phyloP scores from a whole-genome alignment of 2,329 filamentous ascomycete genomes.

The Colletotrichum trifolii region DNA sequence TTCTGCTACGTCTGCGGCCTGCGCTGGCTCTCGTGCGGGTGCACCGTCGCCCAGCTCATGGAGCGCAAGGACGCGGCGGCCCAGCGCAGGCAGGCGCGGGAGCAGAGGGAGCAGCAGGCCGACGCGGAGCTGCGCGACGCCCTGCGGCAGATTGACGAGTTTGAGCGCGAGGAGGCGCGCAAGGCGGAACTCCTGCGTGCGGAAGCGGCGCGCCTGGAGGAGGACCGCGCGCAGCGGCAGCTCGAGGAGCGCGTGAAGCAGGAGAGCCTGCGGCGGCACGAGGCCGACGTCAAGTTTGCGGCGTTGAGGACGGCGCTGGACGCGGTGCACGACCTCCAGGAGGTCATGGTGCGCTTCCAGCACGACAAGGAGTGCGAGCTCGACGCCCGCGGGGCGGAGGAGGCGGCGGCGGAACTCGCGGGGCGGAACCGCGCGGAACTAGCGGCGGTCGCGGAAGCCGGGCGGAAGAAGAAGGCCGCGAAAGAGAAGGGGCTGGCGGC shows the following conservation, averaged over 20 bases:
- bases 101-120: constrained; percentile 46
- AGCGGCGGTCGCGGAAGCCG: constrained; percentile 41
- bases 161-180: constrained; percentile 57
- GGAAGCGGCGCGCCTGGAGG: constrained; percentile 50
- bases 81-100: constrained; percentile 48
- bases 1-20: constrained; percentile 86
- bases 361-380: constrained; percentile 50
- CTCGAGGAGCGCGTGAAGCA: constrained; percentile 51
- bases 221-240: constrained; percentile 50
- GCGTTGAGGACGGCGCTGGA: constrained; percentile 50
- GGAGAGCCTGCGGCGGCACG: constrained; percentile 54
- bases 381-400: constrained; percentile 40
- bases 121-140: constrained; percentile 49
- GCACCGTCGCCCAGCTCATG: constrained; percentile 61
- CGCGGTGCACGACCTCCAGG: constrained; percentile 56
- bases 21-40: constrained; percentile 79
- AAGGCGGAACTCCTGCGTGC: constrained; percentile 52
- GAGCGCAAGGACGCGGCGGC: constrained; percentile 52
- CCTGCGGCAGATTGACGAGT: constrained; percentile 57
- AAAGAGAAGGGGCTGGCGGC: constrained; percentile 48
- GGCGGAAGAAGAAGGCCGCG: constrained; percentile 45
- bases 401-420: constrained; percentile 44
- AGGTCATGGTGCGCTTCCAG: constrained; percentile 47
- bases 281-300: constrained; percentile 52
- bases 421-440: constrained; percentile 48